phyloP scores from a whole-genome alignment of 2,329 filamentous ascomycete species.

The Sclerotinia minor region DNA sequence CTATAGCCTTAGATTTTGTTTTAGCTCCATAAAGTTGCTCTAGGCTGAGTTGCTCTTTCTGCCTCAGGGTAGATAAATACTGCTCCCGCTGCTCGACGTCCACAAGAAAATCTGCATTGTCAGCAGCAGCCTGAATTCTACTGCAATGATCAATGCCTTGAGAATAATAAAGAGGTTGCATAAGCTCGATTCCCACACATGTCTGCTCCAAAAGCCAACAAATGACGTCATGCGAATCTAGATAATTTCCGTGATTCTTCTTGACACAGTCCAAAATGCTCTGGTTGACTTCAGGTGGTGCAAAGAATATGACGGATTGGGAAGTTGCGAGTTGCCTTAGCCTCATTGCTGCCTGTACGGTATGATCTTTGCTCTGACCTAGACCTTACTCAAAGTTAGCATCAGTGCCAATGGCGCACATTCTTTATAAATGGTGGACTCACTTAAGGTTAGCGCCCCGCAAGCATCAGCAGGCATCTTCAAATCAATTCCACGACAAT shows the following conservation, averaged over 20 bases:
- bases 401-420: not conserved
- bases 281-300: constrained; percentile 42
- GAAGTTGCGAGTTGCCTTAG: constrained; percentile 57
- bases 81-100: constrained; percentile 41
- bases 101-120: constrained; percentile 47
- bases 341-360: constrained; percentile 69
- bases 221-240: constrained; percentile 50
- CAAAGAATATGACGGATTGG: constrained; percentile 38
- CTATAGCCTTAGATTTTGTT: constrained; percentile 29
- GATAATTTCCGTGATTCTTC: constrained; percentile 32
- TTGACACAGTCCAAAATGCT: constrained; percentile 54
- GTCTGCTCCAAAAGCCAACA: constrained; percentile 65
- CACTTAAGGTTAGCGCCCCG: constrained; percentile 34
- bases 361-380: constrained; percentile 42
- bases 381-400: constrained; percentile 13
- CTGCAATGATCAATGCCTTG: constrained; percentile 63
- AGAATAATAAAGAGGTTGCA: constrained; percentile 57
- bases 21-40: constrained; percentile 56
- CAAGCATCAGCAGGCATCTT: constrained; percentile 29
- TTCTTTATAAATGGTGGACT: not conserved
- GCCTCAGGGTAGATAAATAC: constrained; percentile 50
- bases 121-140: constrained; percentile 51
- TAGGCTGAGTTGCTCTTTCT: constrained; percentile 57
- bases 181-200: constrained; percentile 58
- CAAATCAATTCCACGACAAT: constrained; percentile 37